Conservation (phyloP, 2,329 filamentous ascomycete species). For the Ascochyta rabiei region DNA sequence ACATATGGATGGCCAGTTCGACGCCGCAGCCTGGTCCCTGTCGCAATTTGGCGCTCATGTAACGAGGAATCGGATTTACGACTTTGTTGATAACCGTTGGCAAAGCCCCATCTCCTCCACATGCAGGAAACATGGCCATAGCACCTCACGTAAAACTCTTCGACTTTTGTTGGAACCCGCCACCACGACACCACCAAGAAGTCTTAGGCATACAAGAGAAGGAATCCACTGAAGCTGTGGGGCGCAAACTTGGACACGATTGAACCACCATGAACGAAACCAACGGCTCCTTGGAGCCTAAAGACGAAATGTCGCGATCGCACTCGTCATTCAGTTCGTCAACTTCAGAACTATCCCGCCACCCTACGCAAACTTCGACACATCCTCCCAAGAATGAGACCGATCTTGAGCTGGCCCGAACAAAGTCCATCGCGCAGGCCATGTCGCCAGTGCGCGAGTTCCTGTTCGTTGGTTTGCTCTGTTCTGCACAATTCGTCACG, state of each 20-base stretch:
- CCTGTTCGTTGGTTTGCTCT: conserved; percentile 34
- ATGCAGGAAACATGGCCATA: conserved; percentile 4
- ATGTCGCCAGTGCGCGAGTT: conserved; percentile 33
- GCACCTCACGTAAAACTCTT: not conserved
- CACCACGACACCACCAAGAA: not conserved
- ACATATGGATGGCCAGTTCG: conserved; percentile 5
- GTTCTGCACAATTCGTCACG: conserved; percentile 46
- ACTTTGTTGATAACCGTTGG: not conserved
- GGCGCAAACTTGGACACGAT: not conserved
- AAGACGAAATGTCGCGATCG: conserved; percentile 2
- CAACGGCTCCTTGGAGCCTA: conserved; percentile 1
- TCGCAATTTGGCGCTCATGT: conserved; percentile 2
- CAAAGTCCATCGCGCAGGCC: conserved; percentile 29
- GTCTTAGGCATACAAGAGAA: not conserved
- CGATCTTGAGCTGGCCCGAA: conserved; percentile 25
- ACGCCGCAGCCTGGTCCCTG: not conserved
- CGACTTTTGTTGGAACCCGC: not conserved
- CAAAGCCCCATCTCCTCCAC: conserved; percentile 14
- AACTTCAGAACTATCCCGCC: conserved; percentile 1
- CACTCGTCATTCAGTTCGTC: not conserved
- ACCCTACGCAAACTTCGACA: conserved; percentile 4
- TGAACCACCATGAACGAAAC: not conserved
- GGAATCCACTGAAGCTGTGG: not conserved
- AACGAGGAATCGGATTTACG: conserved; percentile 6
- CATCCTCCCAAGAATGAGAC: not conserved